Conservation (phyloP, 768 basidiomycete species). For the Rossbeevera mucosa region DNA sequence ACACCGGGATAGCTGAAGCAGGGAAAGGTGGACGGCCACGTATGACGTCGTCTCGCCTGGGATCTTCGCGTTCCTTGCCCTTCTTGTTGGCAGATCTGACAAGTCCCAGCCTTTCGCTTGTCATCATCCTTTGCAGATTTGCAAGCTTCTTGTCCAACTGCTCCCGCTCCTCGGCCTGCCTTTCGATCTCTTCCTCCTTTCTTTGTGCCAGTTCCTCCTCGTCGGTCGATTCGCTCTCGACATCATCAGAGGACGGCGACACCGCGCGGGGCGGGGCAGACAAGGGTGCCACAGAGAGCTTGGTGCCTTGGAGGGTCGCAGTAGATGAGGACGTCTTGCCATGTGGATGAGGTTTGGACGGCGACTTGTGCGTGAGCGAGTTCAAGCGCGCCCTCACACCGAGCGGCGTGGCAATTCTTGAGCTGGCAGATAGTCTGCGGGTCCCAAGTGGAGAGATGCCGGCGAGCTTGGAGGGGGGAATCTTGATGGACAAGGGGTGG, state of each 20-base stretch:
- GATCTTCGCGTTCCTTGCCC: constrained; percentile 30
- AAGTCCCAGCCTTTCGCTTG: constrained; percentile 66
- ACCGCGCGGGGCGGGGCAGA: constrained; percentile 35
- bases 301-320: constrained; percentile 57
- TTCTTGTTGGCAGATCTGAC: constrained; percentile 43
- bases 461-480: constrained; percentile 13
- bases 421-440: constrained; percentile 35
- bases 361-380: constrained; percentile 55
- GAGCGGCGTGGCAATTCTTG: constrained; percentile 50
- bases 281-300: constrained; percentile 24
- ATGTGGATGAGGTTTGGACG: constrained; percentile 30
- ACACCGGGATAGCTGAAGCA: constrained; percentile 7
- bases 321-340: constrained; percentile 62
- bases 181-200: constrained; percentile 67
- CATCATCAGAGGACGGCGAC: constrained; percentile 51
- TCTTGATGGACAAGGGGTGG: constrained; percentile 24
- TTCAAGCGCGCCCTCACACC: constrained; percentile 68
- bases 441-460: constrained; percentile 7
- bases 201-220: constrained; percentile 51
- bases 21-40: constrained; percentile 40
- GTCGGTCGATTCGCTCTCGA: constrained; percentile 51
- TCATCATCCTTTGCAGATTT: constrained; percentile 68
- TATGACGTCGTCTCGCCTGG: constrained; percentile 24
- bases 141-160: constrained; percentile 62
- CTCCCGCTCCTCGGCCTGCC: constrained; percentile 63